Base-by-base conservation (phyloP, 73 alveolate species). In the Vitrella brassicaformis region DNA sequence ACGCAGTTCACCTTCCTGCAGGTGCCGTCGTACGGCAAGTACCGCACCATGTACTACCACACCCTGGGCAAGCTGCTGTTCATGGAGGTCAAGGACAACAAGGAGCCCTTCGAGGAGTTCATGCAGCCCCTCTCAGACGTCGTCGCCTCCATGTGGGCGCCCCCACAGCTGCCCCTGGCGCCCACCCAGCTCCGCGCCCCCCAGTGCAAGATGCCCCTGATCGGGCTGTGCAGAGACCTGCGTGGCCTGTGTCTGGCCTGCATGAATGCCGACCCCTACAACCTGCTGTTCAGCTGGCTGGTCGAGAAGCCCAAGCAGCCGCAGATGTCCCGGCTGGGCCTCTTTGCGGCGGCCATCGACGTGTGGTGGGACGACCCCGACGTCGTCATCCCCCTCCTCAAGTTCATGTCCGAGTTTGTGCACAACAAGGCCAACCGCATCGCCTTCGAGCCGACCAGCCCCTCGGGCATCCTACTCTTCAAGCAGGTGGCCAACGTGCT, bases 41-140 rank as follows among this genome's bases (percentile, higher is more conserved):
- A 76, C 77, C 68, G 84, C 29, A 76, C 84, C 4, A 76, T 76
- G 84, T 76, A 76, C 84, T 76, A 76, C 64, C 84, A 76, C 47
- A 76, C 77, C 31, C 28, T 76, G 76, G 76, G 77, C 71, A 76
- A 76, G 84, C 47, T 76, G 71, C 77, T 76, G 10, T 76, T 76
- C 77, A 76, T 76, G 84, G 84, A 76, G 71, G 68, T 68, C 46
- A 22, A 77, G 25, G 84, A 76, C 71, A 76, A 68, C 84, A 76
- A 76, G 71, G 84, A 76, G 84, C 64, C 74, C 31, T 75, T 75
- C 28, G 81, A 75, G 65, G 66, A 75, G 74, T 75, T 75, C 70
- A 75, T 75, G 81, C 75, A 66, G 32, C 81, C 81, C 56, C 4
- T 39, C 22, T 4, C 56, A 39, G 56, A 39, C 4, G 56, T 39